These are phyloP conservation scores for Takakia lepidozioides DNA, from an alignment of 225 moss, liverwort and hornwort genomes.

Conservation along the genomic window DNA sequence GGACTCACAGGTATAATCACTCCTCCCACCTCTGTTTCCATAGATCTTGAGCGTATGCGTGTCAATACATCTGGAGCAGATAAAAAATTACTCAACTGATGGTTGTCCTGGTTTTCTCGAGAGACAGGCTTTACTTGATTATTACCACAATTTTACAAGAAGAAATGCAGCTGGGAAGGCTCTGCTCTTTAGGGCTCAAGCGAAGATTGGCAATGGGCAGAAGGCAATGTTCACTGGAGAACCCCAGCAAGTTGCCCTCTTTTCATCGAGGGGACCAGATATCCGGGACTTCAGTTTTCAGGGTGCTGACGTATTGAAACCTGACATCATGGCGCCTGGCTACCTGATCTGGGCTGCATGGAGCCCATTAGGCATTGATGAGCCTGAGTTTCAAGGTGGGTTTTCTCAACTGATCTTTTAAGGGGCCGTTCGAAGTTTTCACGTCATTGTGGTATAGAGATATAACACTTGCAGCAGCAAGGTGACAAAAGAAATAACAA, in stretches of 20 bases:
- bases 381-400: conserved; percentile 22
- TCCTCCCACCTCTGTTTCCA: too few species aligned
- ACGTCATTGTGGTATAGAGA: too few species aligned
- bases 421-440: too few species aligned
- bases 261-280: conserved; percentile 77
- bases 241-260: conserved; percentile 61
- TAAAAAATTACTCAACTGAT: too few species aligned
- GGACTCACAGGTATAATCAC: too few species aligned
- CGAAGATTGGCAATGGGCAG: conserved; percentile 50
- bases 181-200: conserved; percentile 43
- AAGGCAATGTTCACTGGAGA: conserved; percentile 24
- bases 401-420: too few species aligned
- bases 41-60: too few species aligned
- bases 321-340: conserved; percentile 73
- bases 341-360: conserved; percentile 74
- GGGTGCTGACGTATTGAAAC: conserved; percentile 77
- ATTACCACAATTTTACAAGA: conserved; percentile 43
- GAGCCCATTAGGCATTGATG: conserved; percentile 54
- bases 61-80: too few species aligned
- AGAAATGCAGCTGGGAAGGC: conserved; percentile 37
- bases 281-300: conserved; percentile 61
- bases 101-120: too few species aligned
- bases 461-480: too few species aligned
- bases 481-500: too few species aligned
- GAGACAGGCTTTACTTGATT: conserved; percentile 51